Evolutionary conservation across 1,139 yeast species (phyloP), one percentile per base, ranked within the genome.

Genomic region (Scheffersomyces quercinus): DNA sequence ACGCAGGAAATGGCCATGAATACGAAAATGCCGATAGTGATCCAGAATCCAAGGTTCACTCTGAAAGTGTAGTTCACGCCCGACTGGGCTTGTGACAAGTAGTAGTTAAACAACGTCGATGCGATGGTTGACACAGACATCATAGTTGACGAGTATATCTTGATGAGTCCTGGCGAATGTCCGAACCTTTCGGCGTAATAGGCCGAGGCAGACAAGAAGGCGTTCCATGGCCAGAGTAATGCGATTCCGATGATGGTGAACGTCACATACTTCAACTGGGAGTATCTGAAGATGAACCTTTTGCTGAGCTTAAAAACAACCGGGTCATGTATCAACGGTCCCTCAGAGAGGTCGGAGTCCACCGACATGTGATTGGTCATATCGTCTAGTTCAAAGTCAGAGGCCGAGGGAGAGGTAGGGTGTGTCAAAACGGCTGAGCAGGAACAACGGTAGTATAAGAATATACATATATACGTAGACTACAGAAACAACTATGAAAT

Each of bases 221-320:
- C 83, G 69, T 93, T 93, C 97, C 98, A 93, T 0, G 99, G 98
- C 98, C 98, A 93, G 35, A 93, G 73, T 32, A 87, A 68, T 0
- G 93, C 85, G 6, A 86, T 69, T 0, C 97, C 97, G 9, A 88
- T 75, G n/a, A 80, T 54, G 28, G 83, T 60, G 56, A 85, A 88
- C 0, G 95, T 80, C 14, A 76, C 37, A 58, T 88, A 88, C 42
- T 77, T 77, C 20, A 83, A 59, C 42, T 67, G 70, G 1, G 75
- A 63, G 13, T 77, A 54, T 16, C 55, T 54, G 34, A 68, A 30
- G 28, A 49, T 44, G 29, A 52, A 31, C 12, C 49, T 49, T 28
- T 51, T 46, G 3, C 54, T 39, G 20, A 66, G 13, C 36, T 46
- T 52, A 9, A 68, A 50, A 13, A 67, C 60, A 33, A 61, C 60